phyloP scores from a whole-genome alignment of 108 stramenopile genomes.

The Mediolabrus comicus region DNA sequence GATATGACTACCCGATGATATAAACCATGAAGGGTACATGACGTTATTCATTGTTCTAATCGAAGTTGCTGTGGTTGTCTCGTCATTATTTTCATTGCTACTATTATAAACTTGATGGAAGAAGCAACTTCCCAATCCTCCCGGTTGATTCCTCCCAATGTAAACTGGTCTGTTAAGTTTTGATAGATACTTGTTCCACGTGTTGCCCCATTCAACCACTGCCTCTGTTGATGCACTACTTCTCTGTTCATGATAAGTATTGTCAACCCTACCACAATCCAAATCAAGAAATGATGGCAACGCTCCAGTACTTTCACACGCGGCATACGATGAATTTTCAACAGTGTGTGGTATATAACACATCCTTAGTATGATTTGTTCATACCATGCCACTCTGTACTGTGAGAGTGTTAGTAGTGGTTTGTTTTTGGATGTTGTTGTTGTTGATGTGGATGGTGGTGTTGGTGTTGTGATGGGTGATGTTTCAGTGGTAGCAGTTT shows the following conservation, averaged over 20 bases:
- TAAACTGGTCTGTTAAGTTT: slow-evolving; percentile 23
- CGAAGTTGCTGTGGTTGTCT: neutral
- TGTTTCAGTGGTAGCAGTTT: neutral
- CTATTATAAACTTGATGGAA: neutral
- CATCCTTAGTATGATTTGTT: slow-evolving; percentile 68
- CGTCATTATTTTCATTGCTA: neutral
- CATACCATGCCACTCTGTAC: slow-evolving; percentile 68
- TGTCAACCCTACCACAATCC: neutral
- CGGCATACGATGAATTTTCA: slow-evolving; percentile 51
- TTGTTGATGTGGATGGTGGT: neutral
- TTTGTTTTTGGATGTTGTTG: neutral
- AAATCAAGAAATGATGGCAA: slow-evolving; percentile 56
- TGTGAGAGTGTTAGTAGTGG: slow-evolving; percentile 49
- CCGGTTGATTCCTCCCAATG: slow-evolving; percentile 62
- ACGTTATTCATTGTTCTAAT: neutral
- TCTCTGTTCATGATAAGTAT: neutral
- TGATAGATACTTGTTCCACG: slow-evolving; percentile 3
- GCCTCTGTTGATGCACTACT: neutral
- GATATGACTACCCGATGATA: slow-evolving; percentile 50
- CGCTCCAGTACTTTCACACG: slow-evolving; percentile 59
- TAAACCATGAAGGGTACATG: neutral
- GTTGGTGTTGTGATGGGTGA: no score
- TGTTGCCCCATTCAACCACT: neutral
- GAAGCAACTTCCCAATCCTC: slow-evolving; percentile 24
- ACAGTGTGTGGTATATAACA: slow-evolving; percentile 57